phyloP scores from a whole-genome alignment of 345 rosid genomes.

The Sonneratia alba region DNA sequence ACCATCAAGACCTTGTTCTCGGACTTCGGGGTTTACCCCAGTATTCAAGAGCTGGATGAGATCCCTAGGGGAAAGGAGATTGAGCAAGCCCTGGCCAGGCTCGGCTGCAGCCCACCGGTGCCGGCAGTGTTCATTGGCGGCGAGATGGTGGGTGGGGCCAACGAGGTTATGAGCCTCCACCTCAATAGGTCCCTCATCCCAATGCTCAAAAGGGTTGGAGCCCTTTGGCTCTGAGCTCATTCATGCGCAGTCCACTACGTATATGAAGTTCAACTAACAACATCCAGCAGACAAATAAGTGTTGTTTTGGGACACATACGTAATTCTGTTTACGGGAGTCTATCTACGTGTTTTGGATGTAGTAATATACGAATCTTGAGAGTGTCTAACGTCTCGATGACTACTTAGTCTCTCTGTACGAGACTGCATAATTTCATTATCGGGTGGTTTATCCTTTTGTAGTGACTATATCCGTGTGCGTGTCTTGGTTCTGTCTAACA shows the following conservation, averaged over 20 bases:
- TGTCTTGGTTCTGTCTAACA: too few species aligned
- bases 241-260: too few species aligned
- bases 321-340: background rate
- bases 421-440: too few species aligned
- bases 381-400: background rate
- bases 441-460: too few species aligned
- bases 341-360: background rate
- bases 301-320: background rate
- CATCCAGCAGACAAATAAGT: background rate
- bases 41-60: constrained; percentile 15
- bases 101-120: constrained; percentile 13
- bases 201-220: constrained; percentile 16
- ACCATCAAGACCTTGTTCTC: constrained; percentile 13
- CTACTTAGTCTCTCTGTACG: too few species aligned
- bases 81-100: constrained; percentile 15
- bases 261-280: background rate
- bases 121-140: constrained; percentile 17
- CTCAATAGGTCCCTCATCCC: constrained; percentile 13
- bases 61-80: constrained; percentile 13
- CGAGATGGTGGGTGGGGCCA: constrained; percentile 18
- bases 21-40: constrained; percentile 9
- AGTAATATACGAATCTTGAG: background rate
- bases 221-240: constrained; percentile 10
- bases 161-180: constrained; percentile 19
- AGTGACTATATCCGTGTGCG: too few species aligned